Evolutionary conservation across 768 basidiomycete genomes (phyloP).

Genomic region (Tulasnella calospora): DNA sequence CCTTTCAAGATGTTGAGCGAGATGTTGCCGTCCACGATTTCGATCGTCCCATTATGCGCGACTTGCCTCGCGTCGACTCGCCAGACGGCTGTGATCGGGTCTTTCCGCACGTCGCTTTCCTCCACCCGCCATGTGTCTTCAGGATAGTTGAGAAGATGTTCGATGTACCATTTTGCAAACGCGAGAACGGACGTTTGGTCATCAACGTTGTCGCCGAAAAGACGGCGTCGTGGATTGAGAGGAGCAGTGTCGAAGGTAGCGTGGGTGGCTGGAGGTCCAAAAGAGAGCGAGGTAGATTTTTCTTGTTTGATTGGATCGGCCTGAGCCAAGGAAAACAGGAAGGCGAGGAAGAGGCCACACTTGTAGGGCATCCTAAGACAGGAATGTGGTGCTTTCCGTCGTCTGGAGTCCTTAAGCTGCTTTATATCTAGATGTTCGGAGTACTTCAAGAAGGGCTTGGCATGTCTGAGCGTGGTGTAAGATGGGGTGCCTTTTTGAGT

Average conservation of each 20-base stretch:
- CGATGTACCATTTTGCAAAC: conserved; percentile 60
- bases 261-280: conserved; percentile 75
- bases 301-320: neutral
- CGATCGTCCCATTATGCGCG: conserved; percentile 63
- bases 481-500: too few relatives aligned
- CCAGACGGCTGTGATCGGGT: conserved; percentile 72
- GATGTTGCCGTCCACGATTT: conserved; percentile 85
- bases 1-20: conserved; percentile 90
- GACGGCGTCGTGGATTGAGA: conserved; percentile 36
- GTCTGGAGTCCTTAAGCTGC: too few relatives aligned
- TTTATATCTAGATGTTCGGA: too few relatives aligned
- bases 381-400: too few relatives aligned
- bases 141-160: conserved; percentile 44
- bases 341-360: neutral
- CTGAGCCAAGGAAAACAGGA: neutral
- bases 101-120: conserved; percentile 73
- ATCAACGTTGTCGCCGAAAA: conserved; percentile 34
- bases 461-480: too few relatives aligned
- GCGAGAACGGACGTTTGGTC: conserved; percentile 46
- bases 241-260: conserved; percentile 41
- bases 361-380: neutral
- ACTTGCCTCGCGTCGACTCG: conserved; percentile 85
- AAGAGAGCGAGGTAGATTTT: conserved; percentile 55
- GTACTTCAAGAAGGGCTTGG: too few relatives aligned
- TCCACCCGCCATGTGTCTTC: conserved; percentile 44